These are phyloP conservation scores for Penicillium soppii DNA, from an alignment of 495 filamentous ascomycete species.

Conservation along the genomic window DNA sequence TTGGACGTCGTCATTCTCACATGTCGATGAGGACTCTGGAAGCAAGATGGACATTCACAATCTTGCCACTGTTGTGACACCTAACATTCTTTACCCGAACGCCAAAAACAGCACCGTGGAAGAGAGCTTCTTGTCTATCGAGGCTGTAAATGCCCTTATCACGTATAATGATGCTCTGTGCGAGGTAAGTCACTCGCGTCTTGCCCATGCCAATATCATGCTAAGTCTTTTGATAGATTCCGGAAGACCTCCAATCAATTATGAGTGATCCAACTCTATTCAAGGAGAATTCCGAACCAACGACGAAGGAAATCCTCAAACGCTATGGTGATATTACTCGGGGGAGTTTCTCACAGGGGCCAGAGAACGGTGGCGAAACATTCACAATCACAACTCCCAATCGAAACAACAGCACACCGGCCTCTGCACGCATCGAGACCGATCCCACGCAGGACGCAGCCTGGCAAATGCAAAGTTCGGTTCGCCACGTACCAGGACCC, in stretches of 20 bases:
- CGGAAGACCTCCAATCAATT: constrained; percentile 83
- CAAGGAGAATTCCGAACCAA: constrained; percentile 78
- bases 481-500: constrained; percentile 71
- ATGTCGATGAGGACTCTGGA: constrained; percentile 85
- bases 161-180: constrained; percentile 94
- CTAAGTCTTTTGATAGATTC: constrained; percentile 60
- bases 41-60: constrained; percentile 99
- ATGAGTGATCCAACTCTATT: constrained; percentile 81
- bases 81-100: constrained; percentile 86
- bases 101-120: constrained; percentile 67
- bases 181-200: constrained; percentile 62
- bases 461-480: constrained; percentile 80
- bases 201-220: constrained; percentile 11
- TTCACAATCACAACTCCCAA: constrained; percentile 41
- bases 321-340: constrained; percentile 75
- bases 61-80: constrained; percentile 95
- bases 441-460: constrained; percentile 69
- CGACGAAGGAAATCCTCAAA: constrained; percentile 94
- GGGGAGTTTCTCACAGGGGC: constrained; percentile 55
- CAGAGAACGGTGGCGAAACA: constrained; percentile 58
- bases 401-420: constrained; percentile 37
- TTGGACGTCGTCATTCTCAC: constrained; percentile 95
- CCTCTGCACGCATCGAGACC: constrained; percentile 67
- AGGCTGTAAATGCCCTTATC: constrained; percentile 86
- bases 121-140: constrained; percentile 86